Evolutionary conservation across 1,139 yeast genomes (phyloP).

Genomic region (Pneumocystis murina): DNA sequence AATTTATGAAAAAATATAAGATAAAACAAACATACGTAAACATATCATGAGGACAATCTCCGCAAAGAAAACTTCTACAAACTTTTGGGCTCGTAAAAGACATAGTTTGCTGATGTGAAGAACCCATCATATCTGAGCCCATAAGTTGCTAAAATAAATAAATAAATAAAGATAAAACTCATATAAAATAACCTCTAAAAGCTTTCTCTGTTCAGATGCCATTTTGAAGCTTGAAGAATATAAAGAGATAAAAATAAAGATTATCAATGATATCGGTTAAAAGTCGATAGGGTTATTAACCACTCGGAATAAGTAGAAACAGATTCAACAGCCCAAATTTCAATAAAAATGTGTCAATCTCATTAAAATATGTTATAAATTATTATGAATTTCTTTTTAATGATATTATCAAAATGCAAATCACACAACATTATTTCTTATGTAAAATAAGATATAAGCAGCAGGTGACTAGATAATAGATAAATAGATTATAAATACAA

Average conservation of each 20-base stretch:
- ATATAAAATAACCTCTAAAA: conserved; percentile 32
- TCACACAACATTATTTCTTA: neutral
- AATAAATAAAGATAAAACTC: neutral
- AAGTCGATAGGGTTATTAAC: neutral
- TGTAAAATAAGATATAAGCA: neutral
- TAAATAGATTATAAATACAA: neutral
- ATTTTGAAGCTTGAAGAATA: conserved; percentile 10
- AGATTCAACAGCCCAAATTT: no score
- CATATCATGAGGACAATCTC: conserved; percentile 78
- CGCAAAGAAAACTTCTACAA: conserved; percentile 70
- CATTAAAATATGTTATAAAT: neutral
- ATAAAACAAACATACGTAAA: conserved; percentile 55
- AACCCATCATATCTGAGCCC: conserved; percentile 42
- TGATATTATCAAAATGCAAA: neutral
- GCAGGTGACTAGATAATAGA: neutral
- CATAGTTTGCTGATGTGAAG: conserved; percentile 21
- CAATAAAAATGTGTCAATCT: no score
- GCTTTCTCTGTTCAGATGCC: conserved; percentile 62
- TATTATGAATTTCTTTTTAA: neutral
- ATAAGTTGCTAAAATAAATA: conserved; percentile 38
- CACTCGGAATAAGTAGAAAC: no score
- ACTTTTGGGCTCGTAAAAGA: conserved; percentile 48
- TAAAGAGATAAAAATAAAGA: neutral
- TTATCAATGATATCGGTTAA: neutral
- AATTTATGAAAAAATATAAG: neutral